A percentile compares a stretch with the other conserved stretches of the same genome.
phyloP scores from a whole-genome alignment of 768 basidiomycete species.

The Lactarius hengduanensis region DNA sequence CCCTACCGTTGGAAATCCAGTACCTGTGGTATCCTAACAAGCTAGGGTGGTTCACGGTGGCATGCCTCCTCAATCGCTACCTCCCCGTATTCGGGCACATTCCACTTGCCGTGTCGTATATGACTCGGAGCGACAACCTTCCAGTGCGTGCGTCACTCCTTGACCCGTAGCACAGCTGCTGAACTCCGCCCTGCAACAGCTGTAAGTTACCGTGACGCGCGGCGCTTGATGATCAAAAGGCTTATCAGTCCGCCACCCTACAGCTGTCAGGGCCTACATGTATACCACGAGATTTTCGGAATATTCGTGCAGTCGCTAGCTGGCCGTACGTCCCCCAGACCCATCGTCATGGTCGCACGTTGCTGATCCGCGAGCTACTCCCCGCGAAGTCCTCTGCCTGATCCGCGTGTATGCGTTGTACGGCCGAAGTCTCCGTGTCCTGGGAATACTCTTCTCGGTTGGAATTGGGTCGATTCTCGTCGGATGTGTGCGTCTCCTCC shows the following conservation, averaged over 20 bases:
- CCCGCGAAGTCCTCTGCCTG: neutral
- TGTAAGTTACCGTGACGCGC: conserved; percentile 2
- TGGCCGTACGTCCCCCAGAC: conserved; percentile 12
- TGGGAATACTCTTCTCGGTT: neutral
- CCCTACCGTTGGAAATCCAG: conserved; percentile 38
- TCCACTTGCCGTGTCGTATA: conserved; percentile 30
- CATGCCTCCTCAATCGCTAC: conserved; percentile 53
- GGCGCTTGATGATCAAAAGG: neutral
- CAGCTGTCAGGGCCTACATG: conserved; percentile 12
- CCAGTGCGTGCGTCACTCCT: conserved; percentile 6
- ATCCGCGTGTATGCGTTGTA: conserved; percentile 18
- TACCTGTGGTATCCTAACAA: conserved; percentile 45
- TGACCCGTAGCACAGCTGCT: neutral
- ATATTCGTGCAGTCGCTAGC: conserved; percentile 3
- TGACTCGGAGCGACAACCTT: too few relatives aligned
- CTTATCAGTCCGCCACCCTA: neutral
- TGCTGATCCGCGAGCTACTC: neutral
- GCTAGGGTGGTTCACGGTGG: conserved; percentile 40
- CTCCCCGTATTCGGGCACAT: conserved; percentile 41
- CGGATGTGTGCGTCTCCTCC: neutral
- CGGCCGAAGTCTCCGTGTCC: conserved; percentile 9
- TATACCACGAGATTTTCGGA: conserved; percentile 5
- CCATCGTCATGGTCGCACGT: neutral
- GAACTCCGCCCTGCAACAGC: neutral
- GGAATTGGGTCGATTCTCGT: neutral